These are phyloP conservation scores for Colletotrichum graminicola DNA, from an alignment of 2,329 filamentous ascomycete genomes.

Conservation along the genomic window DNA sequence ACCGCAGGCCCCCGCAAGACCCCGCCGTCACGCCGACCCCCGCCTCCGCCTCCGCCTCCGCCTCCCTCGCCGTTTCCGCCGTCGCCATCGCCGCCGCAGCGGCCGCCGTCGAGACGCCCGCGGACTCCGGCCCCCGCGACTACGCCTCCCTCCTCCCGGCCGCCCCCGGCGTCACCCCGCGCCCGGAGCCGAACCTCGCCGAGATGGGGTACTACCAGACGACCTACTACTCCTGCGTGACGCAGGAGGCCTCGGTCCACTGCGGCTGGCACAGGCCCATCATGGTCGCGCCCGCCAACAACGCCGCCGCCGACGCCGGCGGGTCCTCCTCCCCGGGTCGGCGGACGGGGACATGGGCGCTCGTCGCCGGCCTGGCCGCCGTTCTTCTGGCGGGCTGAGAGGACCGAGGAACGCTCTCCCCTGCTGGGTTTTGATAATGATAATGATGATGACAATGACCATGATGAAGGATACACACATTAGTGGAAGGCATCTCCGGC, in stretches of 20 bases:
- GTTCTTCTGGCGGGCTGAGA: conserved; percentile 18
- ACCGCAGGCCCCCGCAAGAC: conserved; percentile 16
- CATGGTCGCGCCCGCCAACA: conserved; percentile 31
- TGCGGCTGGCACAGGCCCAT: conserved; percentile 43
- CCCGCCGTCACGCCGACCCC: neutral
- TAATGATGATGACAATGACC: neutral
- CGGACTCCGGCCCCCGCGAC: conserved; percentile 33
- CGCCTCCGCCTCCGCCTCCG: neutral
- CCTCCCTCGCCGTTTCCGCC: neutral
- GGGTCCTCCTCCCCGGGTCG: neutral
- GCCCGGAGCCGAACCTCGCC: conserved; percentile 40
- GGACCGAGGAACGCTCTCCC: neutral
- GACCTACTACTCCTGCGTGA: conserved; percentile 42
- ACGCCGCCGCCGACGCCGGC: conserved; percentile 6
- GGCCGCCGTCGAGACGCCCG: conserved; percentile 11
- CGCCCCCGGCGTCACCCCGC: conserved; percentile 39
- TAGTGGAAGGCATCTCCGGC: neutral
- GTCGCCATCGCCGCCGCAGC: neutral
- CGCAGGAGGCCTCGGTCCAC: conserved; percentile 31
- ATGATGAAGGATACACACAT: neutral
- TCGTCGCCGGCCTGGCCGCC: neutral
- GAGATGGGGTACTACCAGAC: conserved; percentile 40
- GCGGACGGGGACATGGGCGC: neutral
- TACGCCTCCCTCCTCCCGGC: conserved; percentile 42
- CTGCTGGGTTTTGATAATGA: neutral